phyloP scores from a whole-genome alignment of 768 basidiomycete genomes.

The Panaeolus papilionaceus region DNA sequence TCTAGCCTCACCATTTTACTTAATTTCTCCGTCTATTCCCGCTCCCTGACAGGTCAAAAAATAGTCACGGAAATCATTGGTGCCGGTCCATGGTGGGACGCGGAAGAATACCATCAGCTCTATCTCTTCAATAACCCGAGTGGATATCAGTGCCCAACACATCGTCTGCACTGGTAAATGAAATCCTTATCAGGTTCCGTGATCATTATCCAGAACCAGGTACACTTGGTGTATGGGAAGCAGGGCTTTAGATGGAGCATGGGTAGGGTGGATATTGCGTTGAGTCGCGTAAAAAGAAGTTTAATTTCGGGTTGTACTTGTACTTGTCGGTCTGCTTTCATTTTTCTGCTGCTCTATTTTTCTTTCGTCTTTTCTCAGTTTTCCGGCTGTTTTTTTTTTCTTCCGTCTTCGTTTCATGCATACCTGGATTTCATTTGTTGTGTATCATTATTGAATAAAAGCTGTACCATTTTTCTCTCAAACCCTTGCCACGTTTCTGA shows the following conservation, averaged over 20 bases:
- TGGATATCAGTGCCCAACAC: slow-evolving; percentile 94
- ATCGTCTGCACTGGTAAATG: slow-evolving; percentile 78
- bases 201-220: background rate
- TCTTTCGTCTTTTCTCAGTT: background rate
- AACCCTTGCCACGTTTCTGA: background rate
- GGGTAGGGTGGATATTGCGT: background rate
- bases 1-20: background rate
- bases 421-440: background rate
- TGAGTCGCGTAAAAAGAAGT: background rate
- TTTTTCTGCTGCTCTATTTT: background rate
- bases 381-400: background rate
- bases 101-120: slow-evolving; percentile 85
- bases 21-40: background rate
- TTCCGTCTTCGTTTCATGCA: background rate
- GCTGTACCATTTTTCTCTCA: background rate
- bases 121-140: slow-evolving; percentile 84
- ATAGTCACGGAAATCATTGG: slow-evolving; percentile 81
- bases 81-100: slow-evolving; percentile 81
- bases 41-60: slow-evolving; percentile 41
- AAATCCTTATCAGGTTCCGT: background rate
- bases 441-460: background rate
- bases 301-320: background rate
- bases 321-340: background rate
- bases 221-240: no score
- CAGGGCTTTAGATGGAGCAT: no score